These are phyloP conservation scores for Leucosporidium creatinivorum DNA, from an alignment of 768 basidiomycete genomes.

Conservation along the genomic window DNA sequence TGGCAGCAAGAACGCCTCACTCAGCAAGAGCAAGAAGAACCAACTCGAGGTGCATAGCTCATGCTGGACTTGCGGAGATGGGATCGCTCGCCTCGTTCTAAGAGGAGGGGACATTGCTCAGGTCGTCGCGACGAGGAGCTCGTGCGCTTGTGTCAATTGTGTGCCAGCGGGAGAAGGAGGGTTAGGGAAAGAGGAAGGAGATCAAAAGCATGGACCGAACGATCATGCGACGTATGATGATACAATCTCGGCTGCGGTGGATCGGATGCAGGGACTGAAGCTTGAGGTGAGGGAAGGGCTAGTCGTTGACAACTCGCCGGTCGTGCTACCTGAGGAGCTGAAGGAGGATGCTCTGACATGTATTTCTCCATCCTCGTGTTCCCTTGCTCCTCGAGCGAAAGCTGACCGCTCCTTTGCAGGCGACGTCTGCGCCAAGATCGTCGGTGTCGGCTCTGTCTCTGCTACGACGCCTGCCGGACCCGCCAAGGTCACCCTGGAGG, in stretches of 20 bases:
- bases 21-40: not conserved
- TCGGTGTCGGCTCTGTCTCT: conserved; percentile 1
- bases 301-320: too few relatives aligned
- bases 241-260: not conserved
- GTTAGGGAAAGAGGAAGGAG: not conserved
- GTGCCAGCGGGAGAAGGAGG: not conserved
- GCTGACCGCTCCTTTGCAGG: not conserved
- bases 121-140: not conserved
- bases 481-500: not conserved
- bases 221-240: not conserved
- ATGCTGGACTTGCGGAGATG: not conserved
- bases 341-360: not conserved
- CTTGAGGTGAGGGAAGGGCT: not conserved
- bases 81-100: not conserved
- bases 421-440: conserved; percentile 4
- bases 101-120: not conserved
- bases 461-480: not conserved
- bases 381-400: too few relatives aligned
- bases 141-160: not conserved
- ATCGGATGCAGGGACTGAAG: not conserved
- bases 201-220: not conserved
- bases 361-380: too few relatives aligned
- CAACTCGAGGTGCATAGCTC: not conserved
- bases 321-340: too few relatives aligned
- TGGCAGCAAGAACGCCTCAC: not conserved